Evolutionary conservation across 176 grass and related monocot species (phyloP).

Genomic region (Rhipidocladum racemiflorum): DNA sequence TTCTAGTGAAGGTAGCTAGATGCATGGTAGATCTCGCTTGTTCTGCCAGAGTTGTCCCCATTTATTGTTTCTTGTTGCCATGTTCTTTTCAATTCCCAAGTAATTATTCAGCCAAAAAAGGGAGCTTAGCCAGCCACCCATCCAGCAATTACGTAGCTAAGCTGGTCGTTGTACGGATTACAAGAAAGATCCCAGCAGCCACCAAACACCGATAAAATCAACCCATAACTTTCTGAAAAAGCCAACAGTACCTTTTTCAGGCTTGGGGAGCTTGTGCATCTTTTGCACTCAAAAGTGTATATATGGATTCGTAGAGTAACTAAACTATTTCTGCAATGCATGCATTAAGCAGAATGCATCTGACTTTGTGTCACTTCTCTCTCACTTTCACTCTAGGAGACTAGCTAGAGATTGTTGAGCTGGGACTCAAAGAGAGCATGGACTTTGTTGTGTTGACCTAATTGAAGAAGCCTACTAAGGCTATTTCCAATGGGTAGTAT

Average conservation of each 20-base stretch:
- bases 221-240: background rate
- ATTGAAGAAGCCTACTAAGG: background rate
- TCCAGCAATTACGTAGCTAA: conserved; percentile 21
- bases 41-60: conserved; percentile 14
- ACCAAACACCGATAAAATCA: conserved; percentile 8
- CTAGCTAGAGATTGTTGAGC: conserved; percentile 20
- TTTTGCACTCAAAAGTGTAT: conserved; percentile 40
- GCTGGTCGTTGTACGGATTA: background rate
- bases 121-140: background rate
- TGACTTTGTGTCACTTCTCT: conserved; percentile 30
- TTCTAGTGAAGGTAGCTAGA: conserved; percentile 9
- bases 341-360: background rate
- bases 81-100: conserved; percentile 16
- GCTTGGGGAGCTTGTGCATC: background rate
- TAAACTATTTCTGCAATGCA: conserved; percentile 14
- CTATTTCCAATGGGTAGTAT: no score
- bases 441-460: conserved; percentile 26
- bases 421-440: conserved; percentile 30
- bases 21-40: conserved; percentile 12
- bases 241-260: background rate
- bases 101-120: conserved; percentile 25
- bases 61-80: conserved; percentile 28
- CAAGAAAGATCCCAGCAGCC: background rate
- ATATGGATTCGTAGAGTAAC: background rate
- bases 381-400: background rate